Evolutionary conservation across 345 rosid species (phyloP).

Genomic region (Capsella bursapastoris): DNA sequence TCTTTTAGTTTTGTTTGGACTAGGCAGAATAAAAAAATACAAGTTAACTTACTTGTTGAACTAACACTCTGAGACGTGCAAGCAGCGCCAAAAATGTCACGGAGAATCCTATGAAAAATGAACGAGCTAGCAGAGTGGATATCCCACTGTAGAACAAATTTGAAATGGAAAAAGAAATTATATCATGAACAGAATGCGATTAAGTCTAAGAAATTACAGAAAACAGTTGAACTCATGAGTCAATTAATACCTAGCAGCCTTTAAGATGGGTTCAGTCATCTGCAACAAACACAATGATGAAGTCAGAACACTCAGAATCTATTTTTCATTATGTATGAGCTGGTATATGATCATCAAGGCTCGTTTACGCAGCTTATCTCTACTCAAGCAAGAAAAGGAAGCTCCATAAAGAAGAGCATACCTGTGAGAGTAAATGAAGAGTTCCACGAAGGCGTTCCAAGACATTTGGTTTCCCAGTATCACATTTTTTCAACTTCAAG

Average conservation of each 20-base stretch:
- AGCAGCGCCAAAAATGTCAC: slow-evolving; percentile 76
- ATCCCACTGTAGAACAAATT: slow-evolving; percentile 53
- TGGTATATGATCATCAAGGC: background rate
- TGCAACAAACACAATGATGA: slow-evolving; percentile 49
- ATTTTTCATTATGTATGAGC: background rate
- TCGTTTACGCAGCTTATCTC: slow-evolving; percentile 8
- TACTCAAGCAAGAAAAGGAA: slow-evolving; percentile 1
- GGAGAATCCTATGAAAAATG: slow-evolving; percentile 83
- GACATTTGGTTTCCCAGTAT: slow-evolving; percentile 63
- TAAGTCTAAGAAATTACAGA: slow-evolving; percentile 14
- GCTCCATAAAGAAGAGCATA: slow-evolving; percentile 11
- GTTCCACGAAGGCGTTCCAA: slow-evolving; percentile 79
- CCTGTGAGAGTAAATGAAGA: slow-evolving; percentile 84
- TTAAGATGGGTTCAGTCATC: slow-evolving; percentile 92
- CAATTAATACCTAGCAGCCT: slow-evolving; percentile 72
- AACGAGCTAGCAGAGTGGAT: slow-evolving; percentile 78
- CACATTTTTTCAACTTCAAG: slow-evolving; percentile 71
- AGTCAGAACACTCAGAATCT: background rate
- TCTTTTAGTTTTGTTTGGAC: background rate
- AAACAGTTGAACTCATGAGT: background rate
- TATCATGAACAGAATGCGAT: background rate
- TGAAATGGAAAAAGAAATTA: no score
- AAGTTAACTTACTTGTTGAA: slow-evolving; percentile 77
- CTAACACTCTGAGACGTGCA: slow-evolving; percentile 82
- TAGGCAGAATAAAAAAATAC: background rate